Conservation (phyloP, 164 flowering plant species). For the Berberis vulgaris region DNA sequence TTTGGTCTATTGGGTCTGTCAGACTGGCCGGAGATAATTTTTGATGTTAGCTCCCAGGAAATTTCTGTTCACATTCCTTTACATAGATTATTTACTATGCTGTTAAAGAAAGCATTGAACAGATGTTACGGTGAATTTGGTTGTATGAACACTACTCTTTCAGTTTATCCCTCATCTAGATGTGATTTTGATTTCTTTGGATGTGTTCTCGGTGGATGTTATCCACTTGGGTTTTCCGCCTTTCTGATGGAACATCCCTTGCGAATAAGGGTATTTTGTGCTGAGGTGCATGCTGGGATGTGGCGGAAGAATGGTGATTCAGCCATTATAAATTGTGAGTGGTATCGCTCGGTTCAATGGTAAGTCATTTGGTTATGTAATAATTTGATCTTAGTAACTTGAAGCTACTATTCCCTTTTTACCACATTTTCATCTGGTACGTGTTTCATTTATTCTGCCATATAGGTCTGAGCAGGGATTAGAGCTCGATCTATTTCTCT, state of each 20-base stretch:
- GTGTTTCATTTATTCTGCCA: slow-evolving; percentile 5
- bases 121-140: slow-evolving; percentile 41
- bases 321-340: slow-evolving; percentile 49
- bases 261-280: slow-evolving; percentile 81
- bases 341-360: slow-evolving; percentile 81
- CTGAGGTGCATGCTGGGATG: slow-evolving; percentile 92
- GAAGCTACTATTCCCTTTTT: neutral
- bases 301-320: slow-evolving; percentile 93
- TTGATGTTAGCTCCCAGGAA: slow-evolving; percentile 88
- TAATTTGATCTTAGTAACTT: neutral
- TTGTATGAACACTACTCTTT: slow-evolving; percentile 8
- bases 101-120: slow-evolving; percentile 51
- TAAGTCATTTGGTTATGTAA: slow-evolving; percentile 20
- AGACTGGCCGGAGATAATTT: slow-evolving; percentile 69
- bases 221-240: slow-evolving; percentile 79
- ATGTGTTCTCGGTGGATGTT: slow-evolving; percentile 49
- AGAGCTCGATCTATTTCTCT: slow-evolving; percentile 87
- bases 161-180: slow-evolving; percentile 19
- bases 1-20: slow-evolving; percentile 42
- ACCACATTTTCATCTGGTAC: neutral
- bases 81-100: slow-evolving; percentile 68
- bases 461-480: slow-evolving; percentile 78
- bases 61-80: slow-evolving; percentile 84
- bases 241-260: slow-evolving; percentile 90
- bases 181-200: slow-evolving; percentile 40